Conservation (phyloP, 2,329 filamentous ascomycete species). For the Ophiostoma sp. region DNA sequence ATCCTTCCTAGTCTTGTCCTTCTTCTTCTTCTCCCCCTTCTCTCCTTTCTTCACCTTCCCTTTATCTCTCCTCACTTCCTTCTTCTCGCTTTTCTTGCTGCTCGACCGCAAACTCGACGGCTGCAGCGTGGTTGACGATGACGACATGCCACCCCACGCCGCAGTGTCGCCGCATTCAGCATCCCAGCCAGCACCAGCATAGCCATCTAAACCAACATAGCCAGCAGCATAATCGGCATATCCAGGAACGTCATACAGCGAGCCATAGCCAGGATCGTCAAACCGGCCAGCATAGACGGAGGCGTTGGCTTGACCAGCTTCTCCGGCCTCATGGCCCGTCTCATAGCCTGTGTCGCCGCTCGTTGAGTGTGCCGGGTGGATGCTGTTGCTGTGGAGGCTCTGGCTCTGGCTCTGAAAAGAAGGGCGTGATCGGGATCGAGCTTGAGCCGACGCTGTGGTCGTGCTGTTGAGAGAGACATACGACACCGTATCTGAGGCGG, state of each 20-base stretch:
- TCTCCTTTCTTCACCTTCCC: background rate
- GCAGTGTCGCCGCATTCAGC: background rate
- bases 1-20: background rate
- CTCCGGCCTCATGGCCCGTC: slow-evolving; percentile 18
- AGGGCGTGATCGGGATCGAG: too few relatives aligned
- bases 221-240: background rate
- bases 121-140: slow-evolving; percentile 2
- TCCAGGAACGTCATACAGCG: slow-evolving; percentile 10
- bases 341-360: slow-evolving; percentile 25
- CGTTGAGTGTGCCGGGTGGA: slow-evolving; percentile 1
- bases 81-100: background rate
- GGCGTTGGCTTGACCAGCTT: too few relatives aligned
- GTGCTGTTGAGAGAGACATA: background rate
- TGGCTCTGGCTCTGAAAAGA: background rate
- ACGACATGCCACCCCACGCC: slow-evolving; percentile 5
- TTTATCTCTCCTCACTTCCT: background rate
- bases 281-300: background rate
- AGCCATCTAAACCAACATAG: background rate
- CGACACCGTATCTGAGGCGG: slow-evolving; percentile 7
- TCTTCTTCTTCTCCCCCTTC: background rate
- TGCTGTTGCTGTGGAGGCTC: background rate
- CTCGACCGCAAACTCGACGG: background rate
- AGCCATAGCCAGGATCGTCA: slow-evolving; percentile 22
- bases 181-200: background rate
- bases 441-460: background rate